Base-by-base conservation (phyloP, 2,329 filamentous ascomycete genomes). In the Neoascochyta sp. region DNA sequence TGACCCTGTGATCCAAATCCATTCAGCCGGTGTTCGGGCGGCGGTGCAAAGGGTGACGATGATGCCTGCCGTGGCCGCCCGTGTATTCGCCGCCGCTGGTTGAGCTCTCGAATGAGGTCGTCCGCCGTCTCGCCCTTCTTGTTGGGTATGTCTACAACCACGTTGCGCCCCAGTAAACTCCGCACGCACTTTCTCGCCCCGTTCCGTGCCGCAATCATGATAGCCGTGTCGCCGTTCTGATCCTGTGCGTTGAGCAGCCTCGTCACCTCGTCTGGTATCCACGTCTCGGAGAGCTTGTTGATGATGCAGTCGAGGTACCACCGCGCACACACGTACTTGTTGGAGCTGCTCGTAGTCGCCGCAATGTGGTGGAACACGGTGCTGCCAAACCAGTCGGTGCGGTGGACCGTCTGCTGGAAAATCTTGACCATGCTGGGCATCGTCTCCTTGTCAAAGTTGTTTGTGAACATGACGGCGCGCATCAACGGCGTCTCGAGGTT, bases 351-450 rank as follows among this genome's bases (percentile, higher is more conserved):
- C 34, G 90, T 94, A 50, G 90, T 90, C 30, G 85, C 83, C 11
- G 89, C 86, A 23, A 94, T 89, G 60, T 96, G 90, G 56, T 96
- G 92, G 52, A 98, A 90, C 29, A 95, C 86, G 0, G 88, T 95
- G 39, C 83, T 84, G 9, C 86, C 84, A 28, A 81, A 81, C 61
- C 78, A 80, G 57, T 98, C 92, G 13, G 83, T 76, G 36, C 79
- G 78, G 30, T 83, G 81, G 21, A 95, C 80, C 0, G 90, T 95
- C 20, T 82, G 78, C 29, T 89, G 80, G 4, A 98, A 75, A 42
- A 95, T 79, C 45, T 84, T 83, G 50, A 95, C 79, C 33, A 98
- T 80, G 13, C 76, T 75, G 0, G 87, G 84, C 66, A 96, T 95
- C 1, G 86, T 89, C 46, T 87, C 79, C 66, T 92, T 94, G 61